Evolutionary conservation across 2,329 filamentous ascomycete genomes (phyloP).

Genomic region (Diplodia seriata): DNA sequence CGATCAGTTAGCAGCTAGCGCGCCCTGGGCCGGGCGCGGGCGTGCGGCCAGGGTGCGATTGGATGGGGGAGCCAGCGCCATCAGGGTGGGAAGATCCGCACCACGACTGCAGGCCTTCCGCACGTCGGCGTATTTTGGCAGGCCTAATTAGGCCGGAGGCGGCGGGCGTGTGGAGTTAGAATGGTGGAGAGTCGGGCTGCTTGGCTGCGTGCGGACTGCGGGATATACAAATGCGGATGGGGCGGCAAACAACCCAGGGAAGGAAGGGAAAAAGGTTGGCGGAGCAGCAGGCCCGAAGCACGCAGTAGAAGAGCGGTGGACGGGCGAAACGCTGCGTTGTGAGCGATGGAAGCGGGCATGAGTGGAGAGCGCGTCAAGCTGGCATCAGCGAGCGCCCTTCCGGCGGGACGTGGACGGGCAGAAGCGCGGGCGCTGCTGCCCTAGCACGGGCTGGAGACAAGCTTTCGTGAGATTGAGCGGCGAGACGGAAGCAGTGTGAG

Average conservation of each 20-base stretch:
- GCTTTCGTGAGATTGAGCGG: conserved; percentile 1
- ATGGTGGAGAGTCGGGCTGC: conserved; percentile 2
- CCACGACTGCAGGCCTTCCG: conserved; percentile 16
- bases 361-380: conserved; percentile 24
- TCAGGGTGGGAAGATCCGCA: conserved; percentile 27
- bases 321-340: conserved; percentile 10
- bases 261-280: conserved; percentile 9
- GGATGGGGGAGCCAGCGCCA: conserved; percentile 8
- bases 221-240: conserved; percentile 21
- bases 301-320: not conserved
- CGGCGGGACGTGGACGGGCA: conserved; percentile 12
- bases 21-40: conserved; percentile 14
- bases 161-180: conserved; percentile 26
- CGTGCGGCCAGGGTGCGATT: conserved; percentile 6
- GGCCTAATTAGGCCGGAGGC: conserved; percentile 17
- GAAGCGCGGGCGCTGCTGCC: not conserved
- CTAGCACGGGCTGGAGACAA: conserved; percentile 3
- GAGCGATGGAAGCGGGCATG: conserved; percentile 20
- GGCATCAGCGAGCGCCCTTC: conserved; percentile 20
- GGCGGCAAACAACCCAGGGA: not conserved
- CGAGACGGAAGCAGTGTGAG: conserved; percentile 22
- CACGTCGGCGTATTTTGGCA: conserved; percentile 26
- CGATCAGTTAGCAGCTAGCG: conserved; percentile 23
- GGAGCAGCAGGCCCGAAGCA: conserved; percentile 4
- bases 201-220: conserved; percentile 20